Conservation (phyloP, 257 asterid genomes). For the Plantago major region DNA sequence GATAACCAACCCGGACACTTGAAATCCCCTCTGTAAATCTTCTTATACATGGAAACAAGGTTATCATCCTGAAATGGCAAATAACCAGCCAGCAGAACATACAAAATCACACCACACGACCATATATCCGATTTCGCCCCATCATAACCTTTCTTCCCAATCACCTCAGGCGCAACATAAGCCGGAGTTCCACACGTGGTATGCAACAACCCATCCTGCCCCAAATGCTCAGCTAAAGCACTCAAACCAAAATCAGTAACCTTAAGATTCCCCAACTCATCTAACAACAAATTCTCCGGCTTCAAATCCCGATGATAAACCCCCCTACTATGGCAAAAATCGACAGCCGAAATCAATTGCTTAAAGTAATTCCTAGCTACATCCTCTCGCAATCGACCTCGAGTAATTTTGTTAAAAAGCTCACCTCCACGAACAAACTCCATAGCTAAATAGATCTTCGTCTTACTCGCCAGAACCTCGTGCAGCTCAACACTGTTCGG, state of each 20-base stretch:
- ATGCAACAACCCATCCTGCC: constrained; percentile 46
- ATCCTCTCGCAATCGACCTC: constrained; percentile 45
- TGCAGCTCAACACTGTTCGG: constrained; percentile 49
- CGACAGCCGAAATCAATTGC: constrained; percentile 48
- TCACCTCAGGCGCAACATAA: constrained; percentile 53
- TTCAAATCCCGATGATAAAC: constrained; percentile 53
- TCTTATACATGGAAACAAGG: constrained; percentile 38
- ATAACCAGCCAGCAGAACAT: constrained; percentile 44
- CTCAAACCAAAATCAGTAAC: constrained; percentile 54
- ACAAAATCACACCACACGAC: constrained; percentile 55
- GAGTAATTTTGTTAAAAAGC: constrained; percentile 36
- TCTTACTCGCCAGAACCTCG: constrained; percentile 58
- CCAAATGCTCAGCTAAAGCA: constrained; percentile 37
- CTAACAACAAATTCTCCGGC: constrained; percentile 43
- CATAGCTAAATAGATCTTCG: constrained; percentile 52
- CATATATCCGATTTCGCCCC: constrained; percentile 56
- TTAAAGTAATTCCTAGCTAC: constrained; percentile 47
- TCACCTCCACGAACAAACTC: constrained; percentile 54
- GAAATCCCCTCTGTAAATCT: constrained; percentile 50
- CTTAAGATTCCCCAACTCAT: constrained; percentile 45
- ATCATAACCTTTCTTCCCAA: constrained; percentile 48
- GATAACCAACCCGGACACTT: constrained; percentile 60
- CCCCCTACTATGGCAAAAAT: constrained; percentile 54
- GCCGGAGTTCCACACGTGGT: constrained; percentile 58
- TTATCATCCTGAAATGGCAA: constrained; percentile 51